Percentiles rank a stretch among this genome's conserved stretches.
phyloP scores from a whole-genome alignment of 2,329 filamentous ascomycete genomes.

The Septoria linicola region DNA sequence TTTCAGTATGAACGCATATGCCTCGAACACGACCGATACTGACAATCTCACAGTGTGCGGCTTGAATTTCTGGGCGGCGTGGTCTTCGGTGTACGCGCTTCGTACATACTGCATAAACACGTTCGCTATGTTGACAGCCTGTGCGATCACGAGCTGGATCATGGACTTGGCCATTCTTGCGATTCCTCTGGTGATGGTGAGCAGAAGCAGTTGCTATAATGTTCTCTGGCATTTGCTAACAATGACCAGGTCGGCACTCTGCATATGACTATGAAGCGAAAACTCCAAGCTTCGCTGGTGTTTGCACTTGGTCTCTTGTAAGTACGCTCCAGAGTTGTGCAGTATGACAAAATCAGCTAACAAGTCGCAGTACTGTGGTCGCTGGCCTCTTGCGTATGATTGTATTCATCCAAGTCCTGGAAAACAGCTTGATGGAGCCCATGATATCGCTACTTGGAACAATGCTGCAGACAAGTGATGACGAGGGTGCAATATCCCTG shows the following conservation, averaged over 20 bases:
- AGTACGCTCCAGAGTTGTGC: neutral
- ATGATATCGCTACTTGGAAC: slow-evolving; percentile 13
- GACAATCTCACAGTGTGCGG: slow-evolving; percentile 13
- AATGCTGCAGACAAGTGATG: slow-evolving; percentile 9
- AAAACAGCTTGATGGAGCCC: slow-evolving; percentile 7
- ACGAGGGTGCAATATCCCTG: slow-evolving; percentile 15
- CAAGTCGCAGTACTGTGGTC: slow-evolving; percentile 13
- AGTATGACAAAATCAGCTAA: neutral
- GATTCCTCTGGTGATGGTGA: slow-evolving; percentile 21
- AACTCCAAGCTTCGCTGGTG: slow-evolving; percentile 18
- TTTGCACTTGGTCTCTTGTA: slow-evolving; percentile 19
- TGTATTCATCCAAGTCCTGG: slow-evolving; percentile 11
- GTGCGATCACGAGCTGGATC: slow-evolving; percentile 12
- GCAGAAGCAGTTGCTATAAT: neutral
- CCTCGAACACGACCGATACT: neutral
- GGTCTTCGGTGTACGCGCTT: slow-evolving; percentile 18
- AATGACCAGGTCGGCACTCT: slow-evolving; percentile 12
- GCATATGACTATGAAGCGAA: slow-evolving; percentile 11
- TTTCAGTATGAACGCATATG: slow-evolving; percentile 8
- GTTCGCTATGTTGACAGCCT: slow-evolving; percentile 17
- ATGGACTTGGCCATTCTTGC: slow-evolving; percentile 18
- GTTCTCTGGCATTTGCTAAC: neutral
- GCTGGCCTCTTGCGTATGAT: slow-evolving; percentile 21
- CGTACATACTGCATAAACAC: slow-evolving; percentile 15
- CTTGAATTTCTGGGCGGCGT: slow-evolving; percentile 12